Evolutionary conservation across 176 grass and related monocot species (phyloP).

Genomic region (Juncus inflexus): DNA sequence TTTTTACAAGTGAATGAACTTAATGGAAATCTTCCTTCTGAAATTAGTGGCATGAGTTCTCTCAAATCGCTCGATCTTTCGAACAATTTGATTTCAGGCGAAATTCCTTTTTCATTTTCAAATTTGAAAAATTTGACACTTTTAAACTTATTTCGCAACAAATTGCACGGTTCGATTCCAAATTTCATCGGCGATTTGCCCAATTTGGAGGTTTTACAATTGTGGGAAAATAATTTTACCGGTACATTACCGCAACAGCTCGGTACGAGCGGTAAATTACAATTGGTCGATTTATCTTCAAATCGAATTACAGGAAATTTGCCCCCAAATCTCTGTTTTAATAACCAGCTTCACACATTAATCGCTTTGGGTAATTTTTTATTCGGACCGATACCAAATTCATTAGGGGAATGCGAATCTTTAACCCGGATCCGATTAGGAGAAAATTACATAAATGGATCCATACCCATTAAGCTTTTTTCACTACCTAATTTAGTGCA

Average conservation of each 20-base stretch:
- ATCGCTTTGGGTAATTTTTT: conserved; percentile 76
- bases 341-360: conserved; percentile 59
- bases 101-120: conserved; percentile 65
- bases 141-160: conserved; percentile 82
- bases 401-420: conserved; percentile 46
- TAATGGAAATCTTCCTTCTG: conserved; percentile 42
- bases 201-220: conserved; percentile 80
- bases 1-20: conserved; percentile 81
- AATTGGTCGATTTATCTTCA: conserved; percentile 69
- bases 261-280: conserved; percentile 46
- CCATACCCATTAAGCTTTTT: conserved; percentile 62
- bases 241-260: conserved; percentile 54
- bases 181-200: conserved; percentile 62
- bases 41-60: conserved; percentile 48
- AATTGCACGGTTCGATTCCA: conserved; percentile 64
- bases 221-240: conserved; percentile 98
- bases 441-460: conserved; percentile 77
- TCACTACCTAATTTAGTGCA: conserved; percentile 66
- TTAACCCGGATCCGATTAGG: conserved; percentile 65
- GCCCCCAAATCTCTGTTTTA: conserved; percentile 54
- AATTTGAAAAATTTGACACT: conserved; percentile 61
- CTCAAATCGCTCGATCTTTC: conserved; percentile 92
- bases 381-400: conserved; percentile 62
- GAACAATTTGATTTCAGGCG: conserved; percentile 66
- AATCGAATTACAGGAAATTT: conserved; percentile 71